Evolutionary conservation across 139 green algal genomes (phyloP), one percentile per base, ranked within the genome.

Genomic region (Chlamydomonas schloesseri): DNA sequence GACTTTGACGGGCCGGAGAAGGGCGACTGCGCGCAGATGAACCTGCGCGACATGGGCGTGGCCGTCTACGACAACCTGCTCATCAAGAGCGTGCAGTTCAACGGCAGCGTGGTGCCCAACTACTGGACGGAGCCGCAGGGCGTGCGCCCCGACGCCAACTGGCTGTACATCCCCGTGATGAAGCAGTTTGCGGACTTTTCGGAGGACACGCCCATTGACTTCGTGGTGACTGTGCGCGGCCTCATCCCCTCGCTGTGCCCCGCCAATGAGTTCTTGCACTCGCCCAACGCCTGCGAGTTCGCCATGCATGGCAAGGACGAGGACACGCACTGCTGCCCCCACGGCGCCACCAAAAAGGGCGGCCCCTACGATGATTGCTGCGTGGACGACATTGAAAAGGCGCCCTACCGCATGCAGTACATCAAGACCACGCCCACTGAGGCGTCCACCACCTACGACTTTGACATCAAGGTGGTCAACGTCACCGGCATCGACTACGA

Each of bases 61-160:
- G 68, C 80, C 4, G 86, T 92, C n/a, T 90, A 87, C 42, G 37
- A 86, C 85, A 55, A 87, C 50, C 81, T 92, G 20, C 67, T 83
- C 8, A 53, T 92, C 15, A 90, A 90, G 85, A 71, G 84, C 28
- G 89, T 92, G 34, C 74, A 84, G 37, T 90, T 90, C 81, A 90
- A 92, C 81, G 68, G 75, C 73, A 83, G 74, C 42, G 31, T 77
- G 1, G 34, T 70, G 33, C 42, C 42, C 42, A 29, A 75, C 50
- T 84, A 64, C 68, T 80, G 57, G 46, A 26, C 60, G 1, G 73
- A 84, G 33, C 34, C 33, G 2, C 81, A 89, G 34, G 73, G 71
- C 23, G 31, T 60, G 26, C 58, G 62, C 31, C 60, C 53, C 0
- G 58, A 87, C 62, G 83, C 84, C 64, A 77, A 68, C 15, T 92